A percentile compares a stretch with the other conserved stretches of the same genome.
phyloP scores from a whole-genome alignment of 371 early-diverging fungal species.

The Lichtheimia ramosa region DNA sequence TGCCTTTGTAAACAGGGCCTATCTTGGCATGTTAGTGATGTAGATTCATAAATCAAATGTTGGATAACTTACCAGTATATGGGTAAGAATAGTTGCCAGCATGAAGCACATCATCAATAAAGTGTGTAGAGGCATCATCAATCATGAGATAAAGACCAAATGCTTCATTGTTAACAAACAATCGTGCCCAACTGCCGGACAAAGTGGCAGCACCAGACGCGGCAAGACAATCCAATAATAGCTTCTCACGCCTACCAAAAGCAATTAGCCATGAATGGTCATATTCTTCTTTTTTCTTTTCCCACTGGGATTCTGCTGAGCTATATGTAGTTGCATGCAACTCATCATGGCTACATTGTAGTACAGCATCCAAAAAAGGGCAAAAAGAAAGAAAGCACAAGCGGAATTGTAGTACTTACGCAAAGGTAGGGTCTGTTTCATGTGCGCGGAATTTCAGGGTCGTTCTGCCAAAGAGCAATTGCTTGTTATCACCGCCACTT shows the following conservation, averaged over 20 bases:
- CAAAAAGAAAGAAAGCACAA: not conserved
- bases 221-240: conserved; percentile 42
- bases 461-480: conserved; percentile 37
- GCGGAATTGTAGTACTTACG: conserved; percentile 17
- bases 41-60: too few species aligned
- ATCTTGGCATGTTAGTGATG: not conserved
- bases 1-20: conserved; percentile 29
- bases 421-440: conserved; percentile 44
- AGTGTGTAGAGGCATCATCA: conserved; percentile 47
- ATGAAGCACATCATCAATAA: conserved; percentile 36
- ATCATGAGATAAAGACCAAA: conserved; percentile 50
- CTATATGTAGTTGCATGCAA: too few species aligned
- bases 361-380: too few species aligned
- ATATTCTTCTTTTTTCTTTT: too few species aligned
- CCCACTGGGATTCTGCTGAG: too few species aligned
- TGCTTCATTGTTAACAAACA: conserved; percentile 41
- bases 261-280: not conserved
- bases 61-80: not conserved
- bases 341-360: too few species aligned
- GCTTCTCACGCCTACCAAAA: conserved; percentile 38
- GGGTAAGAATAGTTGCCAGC: conserved; percentile 17
- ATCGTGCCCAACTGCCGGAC: conserved; percentile 45
- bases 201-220: conserved; percentile 49
- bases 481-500: conserved; percentile 9
- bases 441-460: conserved; percentile 48